Conservation (phyloP, 1,284 basidiomycete genomes). For the Trichosporon ovoides region DNA sequence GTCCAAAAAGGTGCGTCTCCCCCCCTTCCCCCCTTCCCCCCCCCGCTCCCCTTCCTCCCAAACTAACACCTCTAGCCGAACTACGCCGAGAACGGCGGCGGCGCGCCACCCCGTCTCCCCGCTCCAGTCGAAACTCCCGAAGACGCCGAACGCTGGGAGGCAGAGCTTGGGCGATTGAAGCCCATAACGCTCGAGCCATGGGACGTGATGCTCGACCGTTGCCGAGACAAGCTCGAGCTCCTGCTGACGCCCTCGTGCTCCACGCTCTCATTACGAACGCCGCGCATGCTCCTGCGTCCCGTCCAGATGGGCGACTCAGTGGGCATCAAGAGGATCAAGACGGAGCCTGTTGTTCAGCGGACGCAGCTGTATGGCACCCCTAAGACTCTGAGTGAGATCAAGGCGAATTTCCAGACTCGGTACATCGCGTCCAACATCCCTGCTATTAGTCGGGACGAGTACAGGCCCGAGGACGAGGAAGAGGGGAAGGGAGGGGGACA, state of each 20-base stretch:
- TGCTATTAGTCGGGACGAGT: background rate
- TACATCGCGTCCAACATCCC: constrained; percentile 25
- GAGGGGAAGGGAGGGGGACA: background rate
- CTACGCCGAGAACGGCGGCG: constrained; percentile 21
- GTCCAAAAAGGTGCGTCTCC: constrained; percentile 16
- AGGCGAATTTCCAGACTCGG: constrained; percentile 34
- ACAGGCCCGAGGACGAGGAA: background rate
- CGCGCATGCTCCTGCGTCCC: constrained; percentile 32
- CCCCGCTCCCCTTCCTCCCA: background rate
- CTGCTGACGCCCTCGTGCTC: constrained; percentile 36
- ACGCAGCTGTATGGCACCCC: constrained; percentile 45
- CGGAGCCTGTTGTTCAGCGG: constrained; percentile 42
- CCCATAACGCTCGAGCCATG: constrained; percentile 22
- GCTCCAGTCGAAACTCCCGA: constrained; percentile 19
- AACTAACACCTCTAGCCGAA: constrained; percentile 1
- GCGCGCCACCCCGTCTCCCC: constrained; percentile 22
- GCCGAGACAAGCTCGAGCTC: constrained; percentile 18
- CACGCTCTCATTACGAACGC: constrained; percentile 28
- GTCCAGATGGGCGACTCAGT: constrained; percentile 32
- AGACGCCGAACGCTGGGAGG: constrained; percentile 23
- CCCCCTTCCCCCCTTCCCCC: no score
- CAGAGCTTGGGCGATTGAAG: constrained; percentile 19
- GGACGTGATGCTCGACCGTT: constrained; percentile 24
- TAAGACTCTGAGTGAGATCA: constrained; percentile 24
- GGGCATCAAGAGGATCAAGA: constrained; percentile 41